These are phyloP conservation scores for Avicennia marina DNA, from an alignment of 257 asterid genomes.

Conservation along the genomic window DNA sequence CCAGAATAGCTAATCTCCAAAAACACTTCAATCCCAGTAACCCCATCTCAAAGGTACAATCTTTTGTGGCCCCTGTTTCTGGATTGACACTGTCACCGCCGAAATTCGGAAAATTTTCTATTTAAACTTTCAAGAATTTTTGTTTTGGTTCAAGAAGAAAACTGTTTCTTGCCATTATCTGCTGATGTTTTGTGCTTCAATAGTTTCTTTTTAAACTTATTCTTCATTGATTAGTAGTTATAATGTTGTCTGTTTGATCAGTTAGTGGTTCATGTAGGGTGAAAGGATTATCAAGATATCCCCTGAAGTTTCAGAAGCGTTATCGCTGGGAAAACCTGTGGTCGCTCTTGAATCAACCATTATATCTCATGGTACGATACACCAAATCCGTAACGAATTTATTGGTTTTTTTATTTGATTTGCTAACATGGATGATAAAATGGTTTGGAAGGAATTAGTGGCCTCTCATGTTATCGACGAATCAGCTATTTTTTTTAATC, in stretches of 20 bases:
- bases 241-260: background rate
- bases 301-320: constrained; percentile 74
- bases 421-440: no score
- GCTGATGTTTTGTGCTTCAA: constrained; percentile 2
- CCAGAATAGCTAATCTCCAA: constrained; percentile 41
- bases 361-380: constrained; percentile 74
- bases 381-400: background rate
- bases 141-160: no score
- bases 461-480: no score
- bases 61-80: background rate
- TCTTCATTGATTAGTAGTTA: background rate
- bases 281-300: constrained; percentile 48
- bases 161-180: background rate
- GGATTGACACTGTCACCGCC: background rate
- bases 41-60: constrained; percentile 27
- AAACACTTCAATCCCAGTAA: constrained; percentile 37
- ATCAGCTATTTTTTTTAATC: no score
- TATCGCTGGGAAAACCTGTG: constrained; percentile 60
- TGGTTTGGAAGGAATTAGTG: no score
- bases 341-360: constrained; percentile 98
- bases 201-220: background rate
- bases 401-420: no score
- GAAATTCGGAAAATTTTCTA: background rate
- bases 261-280: constrained; percentile 25
- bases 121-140: no score